phyloP scores from a whole-genome alignment of 768 basidiomycete genomes.

The Lentinula sp. region DNA sequence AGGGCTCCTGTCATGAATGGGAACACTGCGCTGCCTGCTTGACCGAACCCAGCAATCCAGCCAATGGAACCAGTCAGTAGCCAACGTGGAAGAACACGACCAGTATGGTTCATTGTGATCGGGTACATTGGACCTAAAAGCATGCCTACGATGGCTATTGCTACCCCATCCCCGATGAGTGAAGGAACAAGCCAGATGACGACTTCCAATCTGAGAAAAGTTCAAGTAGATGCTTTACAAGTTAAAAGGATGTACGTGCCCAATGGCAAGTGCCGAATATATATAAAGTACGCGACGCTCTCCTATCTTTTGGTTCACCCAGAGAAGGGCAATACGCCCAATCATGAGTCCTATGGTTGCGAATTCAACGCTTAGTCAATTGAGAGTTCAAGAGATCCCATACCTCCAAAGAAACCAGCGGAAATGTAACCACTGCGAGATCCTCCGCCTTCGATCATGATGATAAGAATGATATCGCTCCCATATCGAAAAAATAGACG shows the following conservation, averaged over 20 bases:
- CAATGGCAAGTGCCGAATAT: slow-evolving; percentile 29
- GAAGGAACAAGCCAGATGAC: slow-evolving; percentile 46
- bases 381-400: neutral
- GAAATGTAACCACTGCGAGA: slow-evolving; percentile 36
- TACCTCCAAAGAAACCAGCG: slow-evolving; percentile 32
- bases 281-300: slow-evolving; percentile 30
- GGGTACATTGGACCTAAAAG: slow-evolving; percentile 53
- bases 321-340: slow-evolving; percentile 30
- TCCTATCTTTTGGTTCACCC: slow-evolving; percentile 31
- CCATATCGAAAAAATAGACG: neutral
- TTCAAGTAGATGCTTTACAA: neutral
- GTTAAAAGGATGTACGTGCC: slow-evolving; percentile 11
- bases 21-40: slow-evolving; percentile 63
- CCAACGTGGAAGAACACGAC: slow-evolving; percentile 50
- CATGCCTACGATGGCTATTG: slow-evolving; percentile 10
- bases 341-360: slow-evolving; percentile 26
- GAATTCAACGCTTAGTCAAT: neutral
- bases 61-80: slow-evolving; percentile 50
- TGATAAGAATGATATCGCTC: slow-evolving; percentile 37
- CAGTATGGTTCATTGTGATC: slow-evolving; percentile 46
- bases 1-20: slow-evolving; percentile 75
- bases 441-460: slow-evolving; percentile 28
- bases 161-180: slow-evolving; percentile 41
- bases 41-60: slow-evolving; percentile 64
- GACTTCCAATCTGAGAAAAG: slow-evolving; percentile 34